Evolutionary conservation across 345 rosid species (phyloP).

Genomic region (Gossypium herbaceum): DNA sequence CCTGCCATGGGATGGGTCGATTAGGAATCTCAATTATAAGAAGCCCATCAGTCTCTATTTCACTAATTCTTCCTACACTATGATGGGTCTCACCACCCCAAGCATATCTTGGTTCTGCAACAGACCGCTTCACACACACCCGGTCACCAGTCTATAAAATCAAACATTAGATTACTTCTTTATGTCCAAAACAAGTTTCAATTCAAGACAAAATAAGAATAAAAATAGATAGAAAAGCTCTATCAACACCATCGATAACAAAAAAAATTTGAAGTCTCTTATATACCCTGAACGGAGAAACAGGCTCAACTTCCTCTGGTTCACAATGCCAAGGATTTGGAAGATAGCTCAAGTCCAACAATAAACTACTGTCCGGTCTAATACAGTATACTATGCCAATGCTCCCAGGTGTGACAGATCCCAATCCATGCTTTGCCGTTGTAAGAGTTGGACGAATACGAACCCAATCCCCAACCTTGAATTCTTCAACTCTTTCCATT

Average conservation of each 20-base stretch:
- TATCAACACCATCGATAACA: slow-evolving; percentile 3
- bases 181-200: not conserved
- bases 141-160: slow-evolving; percentile 77
- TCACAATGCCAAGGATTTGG: slow-evolving; percentile 92
- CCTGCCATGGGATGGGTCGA: slow-evolving; percentile 91
- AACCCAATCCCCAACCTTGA: slow-evolving; percentile 99
- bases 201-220: not conserved
- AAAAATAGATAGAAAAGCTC: slow-evolving; percentile 16
- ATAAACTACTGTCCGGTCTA: slow-evolving; percentile 91
- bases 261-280: slow-evolving; percentile 10
- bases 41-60: slow-evolving; percentile 94
- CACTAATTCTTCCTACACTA: slow-evolving; percentile 88
- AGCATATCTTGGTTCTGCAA: slow-evolving; percentile 96
- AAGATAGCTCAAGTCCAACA: slow-evolving; percentile 86
- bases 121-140: slow-evolving; percentile 95
- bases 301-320: slow-evolving; percentile 96
- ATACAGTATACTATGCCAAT: slow-evolving; percentile 90
- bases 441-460: slow-evolving; percentile 90
- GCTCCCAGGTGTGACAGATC: slow-evolving; percentile 92
- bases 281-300: slow-evolving; percentile 77
- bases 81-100: slow-evolving; percentile 99
- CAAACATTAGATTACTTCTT: slow-evolving; percentile 20
- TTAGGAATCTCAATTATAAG: slow-evolving; percentile 88
- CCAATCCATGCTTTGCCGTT: slow-evolving; percentile 90
- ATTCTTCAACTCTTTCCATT: slow-evolving; percentile 99